Evolutionary conservation across 1,139 yeast genomes (phyloP).

Genomic region (Suhomyces yuchorum): DNA sequence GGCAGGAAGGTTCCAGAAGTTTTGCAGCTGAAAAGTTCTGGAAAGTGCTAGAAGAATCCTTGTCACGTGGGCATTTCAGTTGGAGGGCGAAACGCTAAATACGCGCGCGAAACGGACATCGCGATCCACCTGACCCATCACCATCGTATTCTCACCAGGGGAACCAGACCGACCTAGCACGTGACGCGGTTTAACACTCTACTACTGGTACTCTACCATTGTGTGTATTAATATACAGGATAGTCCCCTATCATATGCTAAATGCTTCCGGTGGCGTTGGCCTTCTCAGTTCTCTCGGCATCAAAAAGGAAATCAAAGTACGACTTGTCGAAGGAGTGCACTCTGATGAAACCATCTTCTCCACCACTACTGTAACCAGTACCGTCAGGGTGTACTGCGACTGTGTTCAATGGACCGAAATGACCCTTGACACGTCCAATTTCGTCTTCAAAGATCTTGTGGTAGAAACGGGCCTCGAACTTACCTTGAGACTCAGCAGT

Average conservation of each 20-base stretch:
- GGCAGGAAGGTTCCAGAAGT: constrained; percentile 11
- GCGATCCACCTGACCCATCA: too few relatives aligned
- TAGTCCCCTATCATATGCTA: constrained; percentile 12
- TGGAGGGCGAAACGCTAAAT: neutral
- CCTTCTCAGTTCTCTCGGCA: constrained; percentile 71
- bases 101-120: too few relatives aligned
- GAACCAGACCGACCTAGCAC: too few relatives aligned
- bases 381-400: constrained; percentile 95
- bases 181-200: too few relatives aligned
- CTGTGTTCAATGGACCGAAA: constrained; percentile 95
- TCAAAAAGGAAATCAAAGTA: constrained; percentile 92
- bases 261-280: constrained; percentile 38
- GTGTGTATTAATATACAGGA: constrained; percentile 13
- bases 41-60: constrained; percentile 14
- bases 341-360: constrained; percentile 96
- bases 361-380: constrained; percentile 94
- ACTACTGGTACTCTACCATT: neutral
- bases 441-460: constrained; percentile 92
- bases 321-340: constrained; percentile 89
- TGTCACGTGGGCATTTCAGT: neutral
- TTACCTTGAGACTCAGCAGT: constrained; percentile 93
- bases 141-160: too few relatives aligned
- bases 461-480: constrained; percentile 95
- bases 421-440: constrained; percentile 98
- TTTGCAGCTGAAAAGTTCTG: constrained; percentile 14